These are phyloP conservation scores for Colletotrichum sp. DNA, from an alignment of 2,329 filamentous ascomycete genomes.

Conservation along the genomic window DNA sequence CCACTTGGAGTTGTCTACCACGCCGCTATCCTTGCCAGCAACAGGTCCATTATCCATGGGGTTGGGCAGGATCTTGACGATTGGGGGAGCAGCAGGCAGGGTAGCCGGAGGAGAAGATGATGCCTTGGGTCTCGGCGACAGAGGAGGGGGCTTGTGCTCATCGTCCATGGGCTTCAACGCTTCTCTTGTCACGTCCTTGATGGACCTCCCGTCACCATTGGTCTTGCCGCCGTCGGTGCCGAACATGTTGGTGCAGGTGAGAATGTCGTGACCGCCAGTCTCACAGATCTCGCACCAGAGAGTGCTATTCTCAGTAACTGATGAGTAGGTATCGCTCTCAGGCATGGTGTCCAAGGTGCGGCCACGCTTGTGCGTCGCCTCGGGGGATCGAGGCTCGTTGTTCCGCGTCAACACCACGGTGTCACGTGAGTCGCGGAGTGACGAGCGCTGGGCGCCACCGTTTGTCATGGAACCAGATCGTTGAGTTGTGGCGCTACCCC, in stretches of 20 bases:
- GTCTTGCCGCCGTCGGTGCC: conserved; percentile 48
- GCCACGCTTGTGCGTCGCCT: conserved; percentile 53
- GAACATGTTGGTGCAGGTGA: conserved; percentile 94
- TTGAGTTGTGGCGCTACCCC: conserved; percentile 34
- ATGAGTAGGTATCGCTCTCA: conserved; percentile 73
- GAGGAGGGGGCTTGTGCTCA: conserved; percentile 58
- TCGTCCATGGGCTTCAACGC: conserved; percentile 41
- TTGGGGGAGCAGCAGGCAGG: conserved; percentile 38
- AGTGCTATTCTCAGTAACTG: conserved; percentile 73
- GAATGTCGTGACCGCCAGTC: conserved; percentile 87
- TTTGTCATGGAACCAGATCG: conserved; percentile 31
- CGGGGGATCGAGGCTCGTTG: conserved; percentile 51
- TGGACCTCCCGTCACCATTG: conserved; percentile 32
- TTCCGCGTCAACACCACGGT: conserved; percentile 65
- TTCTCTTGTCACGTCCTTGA: conserved; percentile 42
- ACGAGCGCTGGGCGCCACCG: conserved; percentile 59
- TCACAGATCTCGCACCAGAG: conserved; percentile 98
- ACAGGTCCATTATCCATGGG: conserved; percentile 71
- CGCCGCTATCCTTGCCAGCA: conserved; percentile 78
- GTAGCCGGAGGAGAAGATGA: neutral
- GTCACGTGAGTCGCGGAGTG: conserved; percentile 69
- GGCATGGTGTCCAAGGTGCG: conserved; percentile 71
- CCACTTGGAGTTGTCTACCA: conserved; percentile 89
- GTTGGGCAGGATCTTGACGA: conserved; percentile 60
- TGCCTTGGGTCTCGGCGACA: conserved; percentile 58